phyloP scores from a whole-genome alignment of 352 stramenopile species.

The Phytophthora hybrid region DNA sequence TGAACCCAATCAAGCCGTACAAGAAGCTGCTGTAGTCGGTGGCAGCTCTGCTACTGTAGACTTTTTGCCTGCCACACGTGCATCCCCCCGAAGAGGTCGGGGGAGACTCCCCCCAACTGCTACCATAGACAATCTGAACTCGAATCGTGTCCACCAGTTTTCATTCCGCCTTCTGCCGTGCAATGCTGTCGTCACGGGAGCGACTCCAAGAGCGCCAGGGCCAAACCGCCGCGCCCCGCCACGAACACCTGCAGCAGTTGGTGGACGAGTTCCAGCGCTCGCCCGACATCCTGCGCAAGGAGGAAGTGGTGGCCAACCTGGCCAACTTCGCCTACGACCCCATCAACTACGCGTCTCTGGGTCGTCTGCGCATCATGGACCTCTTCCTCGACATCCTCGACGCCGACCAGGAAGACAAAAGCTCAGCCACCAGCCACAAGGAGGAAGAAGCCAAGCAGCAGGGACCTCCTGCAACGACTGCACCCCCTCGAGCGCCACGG shows the following conservation, averaged over 20 bases:
- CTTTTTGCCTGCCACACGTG: conserved; percentile 2
- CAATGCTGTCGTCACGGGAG: conserved; percentile 73
- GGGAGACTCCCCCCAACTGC: too few species aligned
- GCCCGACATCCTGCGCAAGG: conserved; percentile 61
- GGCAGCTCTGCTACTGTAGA: conserved; percentile 1
- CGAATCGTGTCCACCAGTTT: conserved; percentile 5
- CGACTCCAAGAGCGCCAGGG: conserved; percentile 71
- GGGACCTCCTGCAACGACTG: conserved; percentile 13
- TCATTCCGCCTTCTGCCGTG: conserved; percentile 1
- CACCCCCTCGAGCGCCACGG: conserved; percentile 2
- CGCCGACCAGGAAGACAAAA: conserved; percentile 45
- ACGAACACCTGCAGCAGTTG: conserved; percentile 83
- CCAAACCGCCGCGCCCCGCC: conserved; percentile 67
- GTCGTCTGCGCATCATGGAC: conserved; percentile 68
- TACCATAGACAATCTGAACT: conserved; percentile 28
- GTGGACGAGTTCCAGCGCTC: conserved; percentile 80
- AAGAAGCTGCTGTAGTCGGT: conserved; percentile 49
- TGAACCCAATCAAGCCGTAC: conserved; percentile 88
- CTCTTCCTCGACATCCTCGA: conserved; percentile 83
- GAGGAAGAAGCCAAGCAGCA: conserved; percentile 11
- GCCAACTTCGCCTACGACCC: conserved; percentile 90
- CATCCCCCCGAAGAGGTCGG: background rate
- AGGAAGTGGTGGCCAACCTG: conserved; percentile 83
- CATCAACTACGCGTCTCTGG: conserved; percentile 79
- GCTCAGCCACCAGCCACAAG: background rate